Percentiles rank a stretch among this genome's conserved stretches.
Conservation (phyloP, 2,329 filamentous ascomycete species). For the Venturia carpophila region DNA sequence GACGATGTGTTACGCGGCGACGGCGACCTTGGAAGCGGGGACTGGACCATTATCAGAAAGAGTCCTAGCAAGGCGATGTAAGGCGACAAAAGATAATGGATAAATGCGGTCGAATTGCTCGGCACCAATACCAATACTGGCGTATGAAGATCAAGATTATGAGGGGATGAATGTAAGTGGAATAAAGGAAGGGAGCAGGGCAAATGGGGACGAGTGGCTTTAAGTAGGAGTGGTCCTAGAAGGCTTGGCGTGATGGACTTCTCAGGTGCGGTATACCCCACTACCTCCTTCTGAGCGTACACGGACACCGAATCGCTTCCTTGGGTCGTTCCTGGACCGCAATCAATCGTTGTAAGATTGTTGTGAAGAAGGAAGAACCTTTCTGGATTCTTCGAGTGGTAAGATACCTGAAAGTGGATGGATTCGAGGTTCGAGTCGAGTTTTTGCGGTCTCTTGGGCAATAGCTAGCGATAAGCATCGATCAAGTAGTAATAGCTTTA, state of each 20-base stretch:
- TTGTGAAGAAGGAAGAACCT: background rate
- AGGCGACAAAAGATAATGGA: background rate
- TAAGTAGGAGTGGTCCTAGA: constrained; percentile 15
- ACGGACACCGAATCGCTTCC: background rate
- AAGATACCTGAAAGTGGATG: background rate
- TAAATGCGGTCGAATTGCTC: background rate
- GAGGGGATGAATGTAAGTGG: constrained; percentile 1
- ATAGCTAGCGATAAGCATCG: background rate
- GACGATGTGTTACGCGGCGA: constrained; percentile 2
- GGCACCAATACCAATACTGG: background rate
- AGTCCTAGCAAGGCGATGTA: constrained; percentile 6
- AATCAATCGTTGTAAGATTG: background rate
- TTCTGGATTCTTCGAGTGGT: background rate
- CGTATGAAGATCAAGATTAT: background rate
- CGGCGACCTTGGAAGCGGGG: constrained; percentile 7
- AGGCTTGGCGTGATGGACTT: constrained; percentile 15
- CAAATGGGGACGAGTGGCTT: constrained; percentile 8
- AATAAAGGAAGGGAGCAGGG: background rate
- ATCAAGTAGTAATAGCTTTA: background rate
- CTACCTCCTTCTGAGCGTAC: background rate
- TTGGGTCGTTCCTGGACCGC: background rate
- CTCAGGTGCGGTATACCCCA: constrained; percentile 1
- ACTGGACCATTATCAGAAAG: constrained; percentile 2
- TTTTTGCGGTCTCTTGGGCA: too few relatives aligned
- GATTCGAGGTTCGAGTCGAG: background rate